Base-by-base conservation (phyloP, 306 rosid genomes). In the Gillenia trifoliata region DNA sequence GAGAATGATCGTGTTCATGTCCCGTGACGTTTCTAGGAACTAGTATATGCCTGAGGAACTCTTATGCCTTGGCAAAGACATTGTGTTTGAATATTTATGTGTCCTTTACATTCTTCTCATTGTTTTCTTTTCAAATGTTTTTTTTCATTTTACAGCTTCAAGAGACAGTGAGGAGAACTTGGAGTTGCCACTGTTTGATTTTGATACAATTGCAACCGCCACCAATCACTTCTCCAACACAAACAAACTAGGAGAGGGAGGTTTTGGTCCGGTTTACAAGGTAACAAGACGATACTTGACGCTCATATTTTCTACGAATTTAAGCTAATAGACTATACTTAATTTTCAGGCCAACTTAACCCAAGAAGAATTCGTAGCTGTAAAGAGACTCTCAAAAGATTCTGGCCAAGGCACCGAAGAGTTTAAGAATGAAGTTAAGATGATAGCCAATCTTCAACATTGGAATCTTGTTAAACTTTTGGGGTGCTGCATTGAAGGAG, bases 191-290 rank as follows among this genome's bases (percentile, higher is more conserved):
- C 74, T 71, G 38, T 86, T 75, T 70, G 85, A 82, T 66, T 78
- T 83, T 65, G 63, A 82, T 56, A 80, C 83, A 68, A 68, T 80
- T 70, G 82, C 74, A 57, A 43, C 72, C 22, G 87, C 90, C 36
- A 84, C 93, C 4, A 26, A 64, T 65, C 15, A 81, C 63, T 88
- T 88, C 61, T 84, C 86, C 54, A 3, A 12, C 29, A 50, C 22
- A 47, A 82, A 88, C 67, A 84, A 80, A 68, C 67, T 88, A 17
- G 90, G 90, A 23, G 79, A 84, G 49, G 87, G 92, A 20, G 90
- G 90, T 28, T 88, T 86, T 73, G 90, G 92, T 43, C 71, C 83
- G 0, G 88, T 88, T 80, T 86, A 78, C 68, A 88, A 86, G 90
- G 88, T 88, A 72, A 57, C 9, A 49, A 49, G 8, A 1, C 10